Evolutionary conservation across 2,329 filamentous ascomycete species (phyloP), one percentile per base, ranked within the genome.

Genomic region (Cercospora zeae-maydis): DNA sequence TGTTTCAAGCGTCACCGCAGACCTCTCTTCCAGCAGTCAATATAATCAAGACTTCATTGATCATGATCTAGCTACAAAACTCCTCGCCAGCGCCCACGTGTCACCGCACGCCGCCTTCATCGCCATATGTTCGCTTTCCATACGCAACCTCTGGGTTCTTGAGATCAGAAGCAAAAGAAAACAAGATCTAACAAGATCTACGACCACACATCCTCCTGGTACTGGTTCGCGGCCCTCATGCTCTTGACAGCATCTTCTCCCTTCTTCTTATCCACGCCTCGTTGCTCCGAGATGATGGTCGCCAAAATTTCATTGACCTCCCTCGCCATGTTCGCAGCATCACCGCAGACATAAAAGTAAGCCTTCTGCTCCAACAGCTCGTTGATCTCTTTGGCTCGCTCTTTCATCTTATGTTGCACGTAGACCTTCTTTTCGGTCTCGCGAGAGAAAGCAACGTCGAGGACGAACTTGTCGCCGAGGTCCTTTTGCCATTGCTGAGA

Each of bases 261-360:
- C 84, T 96, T 96, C 67, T 88, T 82, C 72, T 93, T 89, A 1
- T 91, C 83, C 63, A 98, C 84, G 56, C 89, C 89, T 59, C 95
- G 86, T 77, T 96, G 85, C 75, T 93, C 87, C 27, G 92, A 83
- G 70, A 99, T 88, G 73, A 98, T 96, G 75, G 96, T 88, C 27
- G 84, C 89, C 47, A 99, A 83, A n/a, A 92, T 86, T 24, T 88
- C 83, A 76, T 96, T 75, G 33, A 80, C 78, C 68, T 80, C 78
- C 31, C 77, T 72, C 13, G 79, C 78, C 78, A 83, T 97, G 81
- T 96, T 93, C 61, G 95, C 91, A 0, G 96, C 96, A 75, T 99
- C 95, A 79, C 95, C 95, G 73, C 96, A 99, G 63, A 99, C 93
- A 77, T 99, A 99, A 77, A 99, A 93, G 79, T 95, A 97, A 4